Percentiles rank a stretch among this genome's conserved stretches.
phyloP scores from a whole-genome alignment of 108 stramenopile species.

The Pseudonitzschia multiseries region DNA sequence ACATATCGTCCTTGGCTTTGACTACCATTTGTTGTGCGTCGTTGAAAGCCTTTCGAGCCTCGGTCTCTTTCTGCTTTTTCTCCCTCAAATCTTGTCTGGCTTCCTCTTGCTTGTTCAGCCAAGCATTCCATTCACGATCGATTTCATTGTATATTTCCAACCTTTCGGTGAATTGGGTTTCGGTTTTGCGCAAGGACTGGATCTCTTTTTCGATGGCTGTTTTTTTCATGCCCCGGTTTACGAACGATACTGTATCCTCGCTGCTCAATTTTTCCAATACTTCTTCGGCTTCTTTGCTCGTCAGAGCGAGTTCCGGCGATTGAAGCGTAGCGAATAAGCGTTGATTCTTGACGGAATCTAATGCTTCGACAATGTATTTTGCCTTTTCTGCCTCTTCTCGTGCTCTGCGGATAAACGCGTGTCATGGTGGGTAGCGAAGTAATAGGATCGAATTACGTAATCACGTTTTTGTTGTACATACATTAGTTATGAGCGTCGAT shows the following conservation, averaged over 20 bases:
- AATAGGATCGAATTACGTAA: background rate
- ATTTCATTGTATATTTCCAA: conserved; percentile 14
- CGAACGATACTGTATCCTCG: conserved; percentile 11
- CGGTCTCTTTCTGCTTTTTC: conserved; percentile 22
- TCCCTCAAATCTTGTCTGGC: conserved; percentile 8
- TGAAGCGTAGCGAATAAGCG: conserved; percentile 44
- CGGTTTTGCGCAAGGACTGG: conserved; percentile 19
- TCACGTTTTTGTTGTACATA: background rate
- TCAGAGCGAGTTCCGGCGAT: conserved; percentile 27
- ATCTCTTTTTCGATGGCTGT: conserved; percentile 39
- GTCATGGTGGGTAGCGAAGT: background rate
- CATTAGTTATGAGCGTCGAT: too few relatives aligned
- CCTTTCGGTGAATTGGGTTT: conserved; percentile 32
- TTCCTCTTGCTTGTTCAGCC: conserved; percentile 18
- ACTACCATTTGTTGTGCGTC: conserved; percentile 27
- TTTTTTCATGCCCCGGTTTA: conserved; percentile 22
- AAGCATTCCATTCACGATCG: conserved; percentile 28
- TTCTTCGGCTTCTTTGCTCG: conserved; percentile 34
- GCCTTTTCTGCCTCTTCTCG: conserved; percentile 26
- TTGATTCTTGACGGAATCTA: conserved; percentile 26
- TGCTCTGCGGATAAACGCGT: background rate
- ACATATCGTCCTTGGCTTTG: conserved; percentile 25
- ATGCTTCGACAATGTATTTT: conserved; percentile 23
- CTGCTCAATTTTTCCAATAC: conserved; percentile 25
- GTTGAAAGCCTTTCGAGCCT: conserved; percentile 33